Percentiles rank a stretch among this genome's conserved stretches.
Conservation (phyloP, 2,329 filamentous ascomycete genomes). For the Trichophyton rubrum region DNA sequence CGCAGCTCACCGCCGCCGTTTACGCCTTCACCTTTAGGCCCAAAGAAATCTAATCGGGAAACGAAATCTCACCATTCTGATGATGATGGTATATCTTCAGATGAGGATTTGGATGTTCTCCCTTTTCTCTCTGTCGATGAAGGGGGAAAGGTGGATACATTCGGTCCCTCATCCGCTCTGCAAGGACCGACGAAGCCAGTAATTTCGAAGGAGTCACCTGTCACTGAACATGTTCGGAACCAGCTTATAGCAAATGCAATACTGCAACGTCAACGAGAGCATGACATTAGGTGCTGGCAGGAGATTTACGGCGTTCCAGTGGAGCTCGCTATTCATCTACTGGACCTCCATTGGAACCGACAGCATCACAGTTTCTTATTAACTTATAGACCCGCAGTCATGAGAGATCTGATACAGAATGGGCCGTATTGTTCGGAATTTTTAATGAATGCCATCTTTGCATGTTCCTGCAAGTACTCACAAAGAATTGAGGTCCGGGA, state of each 20-base stretch:
- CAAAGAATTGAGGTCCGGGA: constrained; percentile 25
- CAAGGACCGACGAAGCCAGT: constrained; percentile 12
- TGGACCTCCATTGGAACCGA: constrained; percentile 31
- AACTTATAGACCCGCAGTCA: constrained; percentile 30
- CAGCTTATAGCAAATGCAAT: constrained; percentile 17
- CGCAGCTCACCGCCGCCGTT: constrained; percentile 2
- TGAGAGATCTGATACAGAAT: constrained; percentile 24
- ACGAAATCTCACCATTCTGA: constrained; percentile 9
- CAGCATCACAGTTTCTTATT: constrained; percentile 30
- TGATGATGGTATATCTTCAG: constrained; percentile 13
- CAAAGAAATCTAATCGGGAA: background rate
- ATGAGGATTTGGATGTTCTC: constrained; percentile 13
- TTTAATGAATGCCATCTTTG: constrained; percentile 33
- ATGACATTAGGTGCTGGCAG: constrained; percentile 11
- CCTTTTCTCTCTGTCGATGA: constrained; percentile 14
- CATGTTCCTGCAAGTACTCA: constrained; percentile 29
- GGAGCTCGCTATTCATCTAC: constrained; percentile 26
- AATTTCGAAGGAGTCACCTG: constrained; percentile 7
- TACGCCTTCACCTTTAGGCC: constrained; percentile 1
- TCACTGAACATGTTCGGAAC: constrained; percentile 15
- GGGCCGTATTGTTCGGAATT: constrained; percentile 29
- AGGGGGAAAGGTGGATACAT: constrained; percentile 12
- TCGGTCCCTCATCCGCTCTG: constrained; percentile 12
- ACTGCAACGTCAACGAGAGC: constrained; percentile 15
- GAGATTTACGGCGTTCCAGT: constrained; percentile 14